Conservation (phyloP, 1,284 basidiomycete species). For the Rhodotorula sp. region DNA sequence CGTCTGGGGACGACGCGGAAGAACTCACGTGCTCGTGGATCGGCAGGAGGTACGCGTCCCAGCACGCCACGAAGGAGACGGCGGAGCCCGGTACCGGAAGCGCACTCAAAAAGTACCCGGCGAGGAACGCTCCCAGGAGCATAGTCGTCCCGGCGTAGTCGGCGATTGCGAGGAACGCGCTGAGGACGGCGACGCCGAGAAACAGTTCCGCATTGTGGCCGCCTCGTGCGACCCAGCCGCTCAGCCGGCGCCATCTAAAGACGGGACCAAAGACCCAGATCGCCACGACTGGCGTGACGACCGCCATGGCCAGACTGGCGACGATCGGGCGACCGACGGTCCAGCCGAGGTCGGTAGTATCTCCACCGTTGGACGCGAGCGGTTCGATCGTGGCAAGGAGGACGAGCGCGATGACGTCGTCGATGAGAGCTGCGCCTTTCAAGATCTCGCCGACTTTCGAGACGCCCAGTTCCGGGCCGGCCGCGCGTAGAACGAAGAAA, state of each 20-base stretch:
- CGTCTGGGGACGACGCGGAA: neutral
- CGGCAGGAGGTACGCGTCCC: conserved; percentile 1
- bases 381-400: conserved; percentile 55
- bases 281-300: conserved; percentile 45
- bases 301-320: conserved; percentile 50
- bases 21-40: conserved; percentile 20
- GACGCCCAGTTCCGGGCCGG: conserved; percentile 49
- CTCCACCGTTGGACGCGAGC: conserved; percentile 44
- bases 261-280: conserved; percentile 45
- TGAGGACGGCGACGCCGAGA: conserved; percentile 25
- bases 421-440: conserved; percentile 57
- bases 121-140: conserved; percentile 54
- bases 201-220: conserved; percentile 8
- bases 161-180: conserved; percentile 42
- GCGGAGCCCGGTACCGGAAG: conserved; percentile 14
- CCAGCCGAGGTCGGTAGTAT: conserved; percentile 44
- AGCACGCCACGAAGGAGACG: conserved; percentile 13
- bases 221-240: neutral
- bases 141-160: conserved; percentile 51
- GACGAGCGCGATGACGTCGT: conserved; percentile 59
- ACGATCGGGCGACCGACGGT: conserved; percentile 53
- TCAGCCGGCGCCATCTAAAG: neutral
- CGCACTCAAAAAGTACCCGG: conserved; percentile 48
- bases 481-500: conserved; percentile 53
- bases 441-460: conserved; percentile 57